These are phyloP conservation scores for Hypomyces perniciosus DNA, from an alignment of 2,329 filamentous ascomycete genomes.

Conservation along the genomic window DNA sequence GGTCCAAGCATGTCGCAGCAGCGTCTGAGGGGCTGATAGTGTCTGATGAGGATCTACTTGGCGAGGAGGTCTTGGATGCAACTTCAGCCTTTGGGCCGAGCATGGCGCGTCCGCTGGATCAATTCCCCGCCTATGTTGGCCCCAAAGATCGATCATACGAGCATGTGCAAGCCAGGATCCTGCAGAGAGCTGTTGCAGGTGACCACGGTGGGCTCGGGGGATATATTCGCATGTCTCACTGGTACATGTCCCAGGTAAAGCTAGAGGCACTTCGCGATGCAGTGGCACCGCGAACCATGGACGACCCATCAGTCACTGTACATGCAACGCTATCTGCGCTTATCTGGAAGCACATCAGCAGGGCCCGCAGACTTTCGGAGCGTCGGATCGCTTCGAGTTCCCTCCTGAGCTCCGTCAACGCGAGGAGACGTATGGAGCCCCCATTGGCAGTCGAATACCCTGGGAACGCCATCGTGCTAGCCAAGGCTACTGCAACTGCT, in stretches of 20 bases:
- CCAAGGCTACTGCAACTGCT: constrained; percentile 7
- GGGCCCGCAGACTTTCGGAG: constrained; percentile 10
- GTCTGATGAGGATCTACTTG: constrained; percentile 2
- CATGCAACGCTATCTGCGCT: constrained; percentile 12
- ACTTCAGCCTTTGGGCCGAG: constrained; percentile 5
- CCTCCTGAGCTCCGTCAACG: constrained; percentile 11
- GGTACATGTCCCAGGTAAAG: constrained; percentile 8
- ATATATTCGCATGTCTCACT: constrained; percentile 9
- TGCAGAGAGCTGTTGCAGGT: constrained; percentile 9
- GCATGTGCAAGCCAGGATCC: constrained; percentile 8
- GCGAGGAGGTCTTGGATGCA: constrained; percentile 4
- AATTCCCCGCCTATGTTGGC: constrained; percentile 7
- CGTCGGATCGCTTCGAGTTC: constrained; percentile 10
- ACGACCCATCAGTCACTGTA: constrained; percentile 6
- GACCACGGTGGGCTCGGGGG: constrained; percentile 8
- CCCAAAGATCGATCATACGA: constrained; percentile 10
- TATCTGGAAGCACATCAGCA: constrained; percentile 13
- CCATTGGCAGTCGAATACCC: constrained; percentile 12
- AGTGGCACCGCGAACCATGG: constrained; percentile 4
- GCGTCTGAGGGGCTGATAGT: constrained; percentile 5
- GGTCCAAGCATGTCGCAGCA: constrained; percentile 11
- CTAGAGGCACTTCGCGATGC: constrained; percentile 8
- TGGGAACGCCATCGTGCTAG: constrained; percentile 11
- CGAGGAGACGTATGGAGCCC: constrained; percentile 12
- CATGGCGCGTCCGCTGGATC: constrained; percentile 8